These are phyloP conservation scores for Hyaloscypha bicolor DNA, from an alignment of 495 filamentous ascomycete species.

Conservation along the genomic window DNA sequence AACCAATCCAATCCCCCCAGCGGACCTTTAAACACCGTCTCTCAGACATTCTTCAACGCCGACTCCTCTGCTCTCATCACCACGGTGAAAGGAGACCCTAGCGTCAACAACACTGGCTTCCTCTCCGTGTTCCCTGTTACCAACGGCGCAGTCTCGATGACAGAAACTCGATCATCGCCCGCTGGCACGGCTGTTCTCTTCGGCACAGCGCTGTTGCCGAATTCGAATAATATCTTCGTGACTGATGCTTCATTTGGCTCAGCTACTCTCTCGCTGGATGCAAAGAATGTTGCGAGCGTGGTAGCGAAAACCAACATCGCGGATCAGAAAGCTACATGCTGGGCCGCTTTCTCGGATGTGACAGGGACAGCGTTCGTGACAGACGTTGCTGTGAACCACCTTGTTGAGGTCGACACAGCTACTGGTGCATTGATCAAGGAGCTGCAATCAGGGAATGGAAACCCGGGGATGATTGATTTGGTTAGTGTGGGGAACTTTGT, in stretches of 20 bases:
- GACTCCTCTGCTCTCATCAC: slow-evolving; percentile 53
- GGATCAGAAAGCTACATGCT: slow-evolving; percentile 58
- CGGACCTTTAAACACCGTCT: slow-evolving; percentile 56
- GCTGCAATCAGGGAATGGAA: slow-evolving; percentile 38
- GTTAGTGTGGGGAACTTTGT: slow-evolving; percentile 50
- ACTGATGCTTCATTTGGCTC: slow-evolving; percentile 60
- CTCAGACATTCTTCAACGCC: slow-evolving; percentile 56
- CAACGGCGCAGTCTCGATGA: slow-evolving; percentile 28
- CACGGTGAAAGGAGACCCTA: slow-evolving; percentile 58
- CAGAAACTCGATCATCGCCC: slow-evolving; percentile 42
- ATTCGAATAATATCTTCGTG: slow-evolving; percentile 45
- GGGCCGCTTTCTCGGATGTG: slow-evolving; percentile 45
- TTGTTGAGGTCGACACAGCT: slow-evolving; percentile 53
- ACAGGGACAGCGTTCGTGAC: slow-evolving; percentile 55
- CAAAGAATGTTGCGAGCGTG: slow-evolving; percentile 21
- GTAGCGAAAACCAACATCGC: slow-evolving; percentile 39
- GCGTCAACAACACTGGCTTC: slow-evolving; percentile 56
- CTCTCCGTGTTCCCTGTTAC: slow-evolving; percentile 50
- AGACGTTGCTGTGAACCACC: slow-evolving; percentile 49
- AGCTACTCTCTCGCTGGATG: slow-evolving; percentile 42
- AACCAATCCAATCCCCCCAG: slow-evolving; percentile 55
- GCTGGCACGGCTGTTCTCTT: slow-evolving; percentile 57
- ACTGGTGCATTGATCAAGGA: slow-evolving; percentile 44
- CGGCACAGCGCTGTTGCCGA: slow-evolving; percentile 48
- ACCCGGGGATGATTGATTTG: slow-evolving; percentile 58